A percentile compares a stretch with the other conserved stretches of the same genome.
Evolutionary conservation across 768 basidiomycete genomes (phyloP).

Genomic region (Pisolithus orientalis): DNA sequence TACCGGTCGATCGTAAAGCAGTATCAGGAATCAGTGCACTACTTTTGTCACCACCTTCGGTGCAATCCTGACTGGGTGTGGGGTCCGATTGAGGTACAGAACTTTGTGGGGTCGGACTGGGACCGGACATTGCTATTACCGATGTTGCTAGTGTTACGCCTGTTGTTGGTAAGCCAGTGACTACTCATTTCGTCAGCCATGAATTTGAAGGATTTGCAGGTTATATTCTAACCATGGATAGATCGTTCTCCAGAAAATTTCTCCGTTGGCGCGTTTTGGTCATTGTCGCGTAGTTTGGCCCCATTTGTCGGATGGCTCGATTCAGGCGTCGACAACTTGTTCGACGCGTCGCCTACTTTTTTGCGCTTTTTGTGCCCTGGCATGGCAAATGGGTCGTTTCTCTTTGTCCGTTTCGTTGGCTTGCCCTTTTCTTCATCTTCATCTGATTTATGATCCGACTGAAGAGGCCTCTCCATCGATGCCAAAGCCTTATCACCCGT

Average conservation of each 20-base stretch:
- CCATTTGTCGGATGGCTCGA: neutral
- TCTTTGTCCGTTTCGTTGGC: slow-evolving; percentile 53
- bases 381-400: slow-evolving; percentile 49
- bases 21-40: neutral
- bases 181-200: neutral
- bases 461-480: slow-evolving; percentile 28
- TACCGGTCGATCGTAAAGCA: neutral
- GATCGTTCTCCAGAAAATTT: neutral
- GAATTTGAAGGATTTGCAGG: neutral
- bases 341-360: slow-evolving; percentile 23
- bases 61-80: neutral
- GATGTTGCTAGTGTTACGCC: neutral
- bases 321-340: neutral
- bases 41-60: neutral
- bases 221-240: slow-evolving; percentile 9
- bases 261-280: neutral
- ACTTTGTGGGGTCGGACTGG: neutral
- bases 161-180: neutral
- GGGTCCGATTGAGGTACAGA: neutral
- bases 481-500: slow-evolving; percentile 41
- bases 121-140: neutral
- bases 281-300: neutral
- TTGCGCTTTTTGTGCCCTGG: slow-evolving; percentile 40
- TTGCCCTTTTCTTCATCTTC: slow-evolving; percentile 54
- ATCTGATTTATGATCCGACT: slow-evolving; percentile 27